Evolutionary conservation across 2,329 filamentous ascomycete species (phyloP).

Genomic region (Pyrenophora teres): DNA sequence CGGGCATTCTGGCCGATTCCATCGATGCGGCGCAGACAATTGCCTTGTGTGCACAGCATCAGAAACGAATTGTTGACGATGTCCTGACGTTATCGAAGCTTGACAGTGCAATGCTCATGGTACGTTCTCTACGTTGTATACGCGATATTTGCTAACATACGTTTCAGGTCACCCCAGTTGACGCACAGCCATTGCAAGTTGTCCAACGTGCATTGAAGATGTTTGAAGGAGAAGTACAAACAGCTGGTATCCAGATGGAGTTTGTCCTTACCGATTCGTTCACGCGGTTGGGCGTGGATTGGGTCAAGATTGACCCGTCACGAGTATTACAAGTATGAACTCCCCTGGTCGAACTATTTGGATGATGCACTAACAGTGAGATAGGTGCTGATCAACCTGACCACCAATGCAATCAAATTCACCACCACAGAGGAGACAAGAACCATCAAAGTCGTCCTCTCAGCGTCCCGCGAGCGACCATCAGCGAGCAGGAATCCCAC

Average conservation of each 20-base stretch:
- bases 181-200: slow-evolving; percentile 68
- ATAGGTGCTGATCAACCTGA: slow-evolving; percentile 73
- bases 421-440: slow-evolving; percentile 67
- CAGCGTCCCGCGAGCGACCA: slow-evolving; percentile 63
- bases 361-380: neutral
- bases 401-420: slow-evolving; percentile 83
- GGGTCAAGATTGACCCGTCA: slow-evolving; percentile 74
- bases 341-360: too few species aligned
- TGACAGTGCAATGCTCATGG: slow-evolving; percentile 73
- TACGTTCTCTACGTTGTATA: slow-evolving; percentile 5
- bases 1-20: slow-evolving; percentile 61
- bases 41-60: slow-evolving; percentile 75
- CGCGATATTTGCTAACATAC: neutral
- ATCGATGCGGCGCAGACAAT: slow-evolving; percentile 79
- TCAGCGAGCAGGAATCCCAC: slow-evolving; percentile 48
- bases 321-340: slow-evolving; percentile 65
- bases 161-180: slow-evolving; percentile 64
- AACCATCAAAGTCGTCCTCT: slow-evolving; percentile 68
- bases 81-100: slow-evolving; percentile 61
- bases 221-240: slow-evolving; percentile 75
- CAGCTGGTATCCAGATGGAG: slow-evolving; percentile 68
- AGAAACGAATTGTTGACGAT: slow-evolving; percentile 64
- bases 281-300: slow-evolving; percentile 62
- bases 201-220: slow-evolving; percentile 73
- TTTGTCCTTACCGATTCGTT: slow-evolving; percentile 69